Base-by-base conservation (phyloP, 768 basidiomycete genomes). In the Xerocomus potaroensis region DNA sequence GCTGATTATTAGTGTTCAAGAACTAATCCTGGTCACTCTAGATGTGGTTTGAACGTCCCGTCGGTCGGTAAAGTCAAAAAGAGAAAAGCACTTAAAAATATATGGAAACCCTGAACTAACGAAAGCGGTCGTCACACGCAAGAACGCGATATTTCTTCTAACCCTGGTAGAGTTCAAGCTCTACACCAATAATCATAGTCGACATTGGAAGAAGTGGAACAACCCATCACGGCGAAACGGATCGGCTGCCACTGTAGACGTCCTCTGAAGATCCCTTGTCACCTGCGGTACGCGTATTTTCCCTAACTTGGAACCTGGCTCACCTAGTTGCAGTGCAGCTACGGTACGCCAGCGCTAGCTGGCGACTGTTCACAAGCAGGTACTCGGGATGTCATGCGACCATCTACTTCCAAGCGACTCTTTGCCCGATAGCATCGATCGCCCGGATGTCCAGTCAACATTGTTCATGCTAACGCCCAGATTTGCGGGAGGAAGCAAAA, bases 341-440 rank as follows among this genome's bases (percentile, higher is more conserved):
- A 11, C 36, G 49, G 56, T 26, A 12, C 37, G 54, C 54, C 48
- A 14, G 48, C 53, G 29, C 34, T 40, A n/a, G 47, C 47, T 50
- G 53, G 54, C 34, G 53, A 43, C 46, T 44, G 31, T 14, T 36
- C 30, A 18, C 33, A 15, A 26, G 12, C 11, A 23, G 48, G 44
- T 44, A n/a, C 21, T n/a, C 9, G 27, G 34, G 34, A 34, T 31
- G 26, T 30, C 18, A 21, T 33, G 5, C 15, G 11, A 36, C 3
- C 10, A 14, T 8, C 33, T 34, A 18, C 16, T 8, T n/a, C 33
- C 33, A 34, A 34, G 33, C 33, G 33, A 37, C 21, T 37, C 21
- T 37, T 37, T 37, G 22, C 21, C 23, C 15, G 36, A 14, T 21
- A 22, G 35, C 14, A 21, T 22, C 35, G 35, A 34, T 34, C 16